Base-by-base conservation (phyloP, 2,329 filamentous ascomycete genomes). In the Fusarium tjaetaba region DNA sequence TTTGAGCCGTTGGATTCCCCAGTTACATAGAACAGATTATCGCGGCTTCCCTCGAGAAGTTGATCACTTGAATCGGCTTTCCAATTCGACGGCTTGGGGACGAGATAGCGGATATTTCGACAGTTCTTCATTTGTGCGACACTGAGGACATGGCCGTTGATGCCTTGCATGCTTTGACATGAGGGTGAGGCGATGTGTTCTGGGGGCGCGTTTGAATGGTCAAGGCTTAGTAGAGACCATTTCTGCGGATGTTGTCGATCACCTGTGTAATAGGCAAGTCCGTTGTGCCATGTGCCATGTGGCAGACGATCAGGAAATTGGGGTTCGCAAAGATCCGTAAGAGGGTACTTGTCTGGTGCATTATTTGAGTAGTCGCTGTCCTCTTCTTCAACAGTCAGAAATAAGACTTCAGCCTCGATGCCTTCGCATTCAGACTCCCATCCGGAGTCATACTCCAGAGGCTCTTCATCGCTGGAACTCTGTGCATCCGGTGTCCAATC, bases 121-220 rank as follows among this genome's bases (percentile, higher is more conserved):
- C 62, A 67, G 6, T 67, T 67, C 26, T 67, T 67, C 62, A 67
- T 67, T 16, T 67, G 32, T 4, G 11, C n/a, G 0, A 51, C 13
- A 10, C 51, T 61, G 1, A 67, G 11, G 0, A 24, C n/a, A 13
- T 52, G 39, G 13, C 62, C 62, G 3, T 67, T 67, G 28, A 67
- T 67, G 2, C 65, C 65, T 16, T 42, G 45, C 2, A 52, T 8
- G 1, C 16, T 67, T 22, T 45, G 52, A 14, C 65, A 67, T 7
- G 62, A 67, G 1, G 45, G 52, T 20, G 65, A 66, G 2, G 65
- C 45, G 20, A 67, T n/a, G 13, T 67, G 62, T 6, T 67, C 65
- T 14, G 6, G 6, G 2, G 38, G 43, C 0, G 28, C 26, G 14
- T 55, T 26, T 9, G 46, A 13, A 16, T n/a, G n/a, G 5, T 4